phyloP scores from a whole-genome alignment of 306 rosid genomes.

The Quillaja saponaria region DNA sequence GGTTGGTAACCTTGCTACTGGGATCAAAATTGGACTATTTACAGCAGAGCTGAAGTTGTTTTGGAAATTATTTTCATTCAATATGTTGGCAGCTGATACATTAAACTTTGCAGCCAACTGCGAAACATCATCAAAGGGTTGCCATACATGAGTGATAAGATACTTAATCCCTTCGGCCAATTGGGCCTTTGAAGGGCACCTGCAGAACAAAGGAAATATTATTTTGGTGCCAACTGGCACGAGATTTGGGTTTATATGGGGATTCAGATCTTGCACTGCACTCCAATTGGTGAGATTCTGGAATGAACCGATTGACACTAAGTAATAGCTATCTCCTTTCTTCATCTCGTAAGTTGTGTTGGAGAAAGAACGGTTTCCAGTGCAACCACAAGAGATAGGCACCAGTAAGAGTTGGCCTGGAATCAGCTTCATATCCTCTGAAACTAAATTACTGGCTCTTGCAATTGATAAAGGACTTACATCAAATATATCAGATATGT shows the following conservation, averaged over 20 bases:
- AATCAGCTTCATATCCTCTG: conserved; percentile 26
- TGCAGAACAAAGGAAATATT: conserved; percentile 64
- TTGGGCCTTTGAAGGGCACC: conserved; percentile 59
- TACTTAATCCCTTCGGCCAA: conserved; percentile 35
- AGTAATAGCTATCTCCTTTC: conserved; percentile 46
- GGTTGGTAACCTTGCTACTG: conserved; percentile 54
- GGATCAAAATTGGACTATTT: conserved; percentile 56
- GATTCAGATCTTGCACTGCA: conserved; percentile 41
- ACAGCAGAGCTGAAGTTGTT: conserved; percentile 41
- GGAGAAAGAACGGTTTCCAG: conserved; percentile 48
- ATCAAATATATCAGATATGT: conserved; percentile 58
- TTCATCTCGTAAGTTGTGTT: conserved; percentile 54
- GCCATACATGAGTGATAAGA: conserved; percentile 72
- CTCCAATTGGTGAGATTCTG: conserved; percentile 63
- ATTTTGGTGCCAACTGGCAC: conserved; percentile 45
- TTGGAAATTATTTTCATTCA: conserved; percentile 39
- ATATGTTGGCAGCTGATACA: conserved; percentile 41
- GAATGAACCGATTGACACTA: conserved; percentile 39
- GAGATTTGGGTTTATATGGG: conserved; percentile 32
- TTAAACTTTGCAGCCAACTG: conserved; percentile 50
- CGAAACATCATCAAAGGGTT: conserved; percentile 46
- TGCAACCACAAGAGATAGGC: conserved; percentile 72
- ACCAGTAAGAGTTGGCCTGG: conserved; percentile 57
- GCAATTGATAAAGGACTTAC: conserved; percentile 54
- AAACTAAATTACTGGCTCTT: conserved; percentile 55